These are phyloP conservation scores for Claviceps monticola DNA, from an alignment of 2,329 filamentous ascomycete genomes.

Conservation along the genomic window DNA sequence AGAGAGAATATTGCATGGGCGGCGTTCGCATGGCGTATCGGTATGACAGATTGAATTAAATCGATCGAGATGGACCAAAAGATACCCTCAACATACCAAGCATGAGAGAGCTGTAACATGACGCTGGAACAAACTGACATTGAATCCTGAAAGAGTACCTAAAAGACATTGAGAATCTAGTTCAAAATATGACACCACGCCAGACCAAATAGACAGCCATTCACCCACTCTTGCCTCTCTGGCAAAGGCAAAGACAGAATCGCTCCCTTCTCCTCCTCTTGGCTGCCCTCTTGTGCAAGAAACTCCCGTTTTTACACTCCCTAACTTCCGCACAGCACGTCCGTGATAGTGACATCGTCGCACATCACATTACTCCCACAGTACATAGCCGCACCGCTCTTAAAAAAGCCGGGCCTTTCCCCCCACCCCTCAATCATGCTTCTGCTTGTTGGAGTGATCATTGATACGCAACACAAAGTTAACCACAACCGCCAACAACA, in stretches of 20 bases:
- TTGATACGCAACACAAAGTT: slow-evolving; percentile 79
- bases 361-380: no score
- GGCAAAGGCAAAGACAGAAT: background rate
- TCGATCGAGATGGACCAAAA: background rate
- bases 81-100: slow-evolving; percentile 1
- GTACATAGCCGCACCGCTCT: no score
- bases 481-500: slow-evolving; percentile 81
- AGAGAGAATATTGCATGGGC: background rate
- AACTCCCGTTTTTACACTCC: no score
- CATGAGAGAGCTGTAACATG: background rate
- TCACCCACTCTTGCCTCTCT: background rate
- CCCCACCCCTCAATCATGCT: slow-evolving; percentile 9
- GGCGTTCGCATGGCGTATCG: background rate
- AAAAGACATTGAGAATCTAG: background rate
- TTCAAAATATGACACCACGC: background rate
- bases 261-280: background rate
- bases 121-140: slow-evolving; percentile 1
- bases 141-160: background rate
- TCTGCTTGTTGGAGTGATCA: slow-evolving; percentile 26
- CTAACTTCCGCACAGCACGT: no score
- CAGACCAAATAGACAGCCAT: background rate
- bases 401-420: background rate
- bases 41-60: background rate
- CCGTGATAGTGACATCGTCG: background rate
- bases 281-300: background rate